Base-by-base conservation (phyloP, 1,139 yeast species). In the Blastobotrys elegans region DNA sequence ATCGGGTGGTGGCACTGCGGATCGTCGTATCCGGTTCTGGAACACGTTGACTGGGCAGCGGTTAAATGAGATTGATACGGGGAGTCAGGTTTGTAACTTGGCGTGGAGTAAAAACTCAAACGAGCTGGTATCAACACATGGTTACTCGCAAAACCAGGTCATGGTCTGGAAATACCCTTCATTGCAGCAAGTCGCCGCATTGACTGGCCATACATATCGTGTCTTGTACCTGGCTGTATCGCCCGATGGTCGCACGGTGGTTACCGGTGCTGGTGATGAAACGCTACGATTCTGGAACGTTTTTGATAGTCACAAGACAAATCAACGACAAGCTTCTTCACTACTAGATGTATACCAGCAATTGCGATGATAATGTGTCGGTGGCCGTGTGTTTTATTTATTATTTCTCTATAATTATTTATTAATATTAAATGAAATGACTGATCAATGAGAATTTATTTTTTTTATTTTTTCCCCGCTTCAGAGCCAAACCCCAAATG, bases 241-340 rank as follows among this genome's bases (percentile, higher is more conserved):
- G n/a, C 96, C 97, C 0, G 97, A 92, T 67, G 98, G 98, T 1
- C 90, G 87, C 54, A 88, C 97, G 0, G 84, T 92, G n/a, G 98
- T 92, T 2, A 90, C 98, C 0, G 99, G 98, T 0, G 97, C 98
- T 1, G 98, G 98, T 1, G 99, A 92, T 67, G 98, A 94, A 66
- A 92, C 98, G 0, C 70, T 92, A 50, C 68, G 97, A 57, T 87
- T 89, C 60, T 90, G 97, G 97, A 87, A 86, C 58, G 84, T 88
- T 1, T 89, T 87, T 68, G 95, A 86, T 52, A 87, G 84, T 64
- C 79, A 76, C 52, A 81, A 77, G 60, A 68, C 72, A 38, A 81
- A 76, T 51, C 37, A 31, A 13, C 26, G 47, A 17, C 24, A 33
- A 16, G 69, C 80, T 8, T 80, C 88, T 18, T 85, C 83, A 4